phyloP scores from a whole-genome alignment of 805 yeast species.

The Ogataea naganishii region DNA sequence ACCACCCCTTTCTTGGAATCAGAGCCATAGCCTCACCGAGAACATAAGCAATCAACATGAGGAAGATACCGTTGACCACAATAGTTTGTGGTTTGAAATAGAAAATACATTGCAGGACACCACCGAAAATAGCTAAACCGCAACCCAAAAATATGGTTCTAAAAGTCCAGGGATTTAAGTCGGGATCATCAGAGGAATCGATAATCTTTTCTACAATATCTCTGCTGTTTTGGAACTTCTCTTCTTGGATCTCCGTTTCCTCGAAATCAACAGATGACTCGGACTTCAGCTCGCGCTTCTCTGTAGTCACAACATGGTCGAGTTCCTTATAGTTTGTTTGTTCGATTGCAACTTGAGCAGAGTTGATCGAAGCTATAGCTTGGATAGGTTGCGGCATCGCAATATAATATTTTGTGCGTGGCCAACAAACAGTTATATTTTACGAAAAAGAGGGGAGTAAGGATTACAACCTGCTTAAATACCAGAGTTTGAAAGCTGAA shows the following conservation, averaged over 20 bases:
- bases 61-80: slow-evolving; percentile 23
- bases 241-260: slow-evolving; percentile 1
- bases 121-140: slow-evolving; percentile 26
- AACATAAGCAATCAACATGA: slow-evolving; percentile 23
- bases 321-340: slow-evolving; percentile 1
- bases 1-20: slow-evolving; percentile 17
- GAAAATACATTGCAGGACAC: slow-evolving; percentile 25
- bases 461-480: too few species aligned
- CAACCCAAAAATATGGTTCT: slow-evolving; percentile 25
- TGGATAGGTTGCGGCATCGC: slow-evolving; percentile 2
- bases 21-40: slow-evolving; percentile 21
- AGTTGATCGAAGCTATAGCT: slow-evolving; percentile 3
- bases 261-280: slow-evolving; percentile 3
- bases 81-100: slow-evolving; percentile 28
- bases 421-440: too few species aligned
- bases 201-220: slow-evolving; percentile 16
- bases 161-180: slow-evolving; percentile 27
- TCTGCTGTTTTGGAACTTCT: slow-evolving; percentile 5
- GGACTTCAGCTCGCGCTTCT: slow-evolving; percentile 7
- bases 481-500: too few species aligned
- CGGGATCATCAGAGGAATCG: slow-evolving; percentile 28
- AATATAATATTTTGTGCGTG: too few species aligned
- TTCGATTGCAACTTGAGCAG: slow-evolving; percentile 1
- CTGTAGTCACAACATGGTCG: slow-evolving; percentile 1
- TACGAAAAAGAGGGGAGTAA: too few species aligned